phyloP scores from a whole-genome alignment of 1,139 yeast species.

The Sugiyamaella grinbergsii region DNA sequence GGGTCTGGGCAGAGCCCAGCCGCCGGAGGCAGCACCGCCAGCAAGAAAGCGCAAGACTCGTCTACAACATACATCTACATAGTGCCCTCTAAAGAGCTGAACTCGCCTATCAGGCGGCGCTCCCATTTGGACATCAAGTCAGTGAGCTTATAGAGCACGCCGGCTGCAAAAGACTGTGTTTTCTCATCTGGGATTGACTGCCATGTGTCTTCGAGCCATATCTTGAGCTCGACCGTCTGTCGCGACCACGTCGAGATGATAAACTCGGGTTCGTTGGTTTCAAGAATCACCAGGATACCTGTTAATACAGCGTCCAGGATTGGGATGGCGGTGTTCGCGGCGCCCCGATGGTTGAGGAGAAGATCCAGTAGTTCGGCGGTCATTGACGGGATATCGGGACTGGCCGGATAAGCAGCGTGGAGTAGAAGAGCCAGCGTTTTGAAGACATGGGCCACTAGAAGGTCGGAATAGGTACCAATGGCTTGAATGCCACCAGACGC shows the following conservation, averaged over 20 bases:
- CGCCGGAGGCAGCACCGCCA: no score
- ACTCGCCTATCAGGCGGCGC: conserved; percentile 35
- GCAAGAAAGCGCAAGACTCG: no score
- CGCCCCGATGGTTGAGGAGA: conserved; percentile 33
- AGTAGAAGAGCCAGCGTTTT: conserved; percentile 59
- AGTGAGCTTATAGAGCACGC: conserved; percentile 49
- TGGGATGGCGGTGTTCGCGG: conserved; percentile 31
- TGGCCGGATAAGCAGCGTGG: conserved; percentile 60
- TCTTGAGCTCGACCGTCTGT: conserved; percentile 44
- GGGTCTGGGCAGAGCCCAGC: conserved; percentile 1
- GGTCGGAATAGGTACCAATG: conserved; percentile 55
- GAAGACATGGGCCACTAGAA: conserved; percentile 60
- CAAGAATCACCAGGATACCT: conserved; percentile 51
- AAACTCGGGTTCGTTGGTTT: conserved; percentile 48
- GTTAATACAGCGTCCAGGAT: conserved; percentile 53
- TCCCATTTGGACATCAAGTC: conserved; percentile 40
- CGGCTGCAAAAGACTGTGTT: conserved; percentile 54
- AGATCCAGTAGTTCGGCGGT: conserved; percentile 54
- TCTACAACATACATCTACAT: no score
- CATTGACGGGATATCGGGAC: conserved; percentile 58
- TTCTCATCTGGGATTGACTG: conserved; percentile 51
- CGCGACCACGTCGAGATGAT: conserved; percentile 42
- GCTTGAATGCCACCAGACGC: conserved; percentile 39
- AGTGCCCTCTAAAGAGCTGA: conserved; percentile 13
- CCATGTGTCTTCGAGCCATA: conserved; percentile 52